Evolutionary conservation across 768 basidiomycete genomes (phyloP), one percentile per base, ranked within the genome.

Genomic region (Boletus rex-veris): DNA sequence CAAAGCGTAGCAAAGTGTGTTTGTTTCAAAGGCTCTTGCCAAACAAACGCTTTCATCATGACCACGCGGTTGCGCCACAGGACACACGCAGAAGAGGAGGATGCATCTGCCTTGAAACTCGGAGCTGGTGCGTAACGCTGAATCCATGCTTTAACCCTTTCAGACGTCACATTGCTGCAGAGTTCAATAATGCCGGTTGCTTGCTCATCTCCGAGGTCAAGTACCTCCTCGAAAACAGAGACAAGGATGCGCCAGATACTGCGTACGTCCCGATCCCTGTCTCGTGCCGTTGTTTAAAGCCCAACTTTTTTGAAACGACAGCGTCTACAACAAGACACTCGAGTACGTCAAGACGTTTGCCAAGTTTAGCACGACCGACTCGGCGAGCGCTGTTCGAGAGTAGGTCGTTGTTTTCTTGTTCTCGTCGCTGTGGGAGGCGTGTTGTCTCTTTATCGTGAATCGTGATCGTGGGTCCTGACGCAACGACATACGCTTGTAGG

Each of bases 341-440:
- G 91, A 93, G 62, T 95, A 95, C 64, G 92, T 95, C 58, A 88
- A 89, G 69, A 90, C 86, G 8, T 95, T 96, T 67, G 82, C 91
- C 12, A 90, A 93, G 73, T 95, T 94, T 73, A 89, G 84, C 62
- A 90, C 86, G 41, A 88, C 85, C 19, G 91, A 89, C 64, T 86
- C 85, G 44, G 89, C 90, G 6, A 83, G 84, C 61, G 88, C 89
- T 39, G 92, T 93, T 51, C 88, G 92, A 82, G 86, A 88, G 92
- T 92, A 61, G 50, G 88, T n/a, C 36, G 31, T n/a, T 5, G 2
- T 14, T 12, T 12, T 10, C 11, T 6, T 35, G 11, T 35, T 14
- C 12, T 11, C 14, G 33, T 35, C 11, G 26, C 26, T 7, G 7
- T 26, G 24, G 24, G 24, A 26, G 24, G 24, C 24, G 26, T 26